phyloP scores from a whole-genome alignment of 208 protist genomes.

The Wallacemonas sp. region DNA sequence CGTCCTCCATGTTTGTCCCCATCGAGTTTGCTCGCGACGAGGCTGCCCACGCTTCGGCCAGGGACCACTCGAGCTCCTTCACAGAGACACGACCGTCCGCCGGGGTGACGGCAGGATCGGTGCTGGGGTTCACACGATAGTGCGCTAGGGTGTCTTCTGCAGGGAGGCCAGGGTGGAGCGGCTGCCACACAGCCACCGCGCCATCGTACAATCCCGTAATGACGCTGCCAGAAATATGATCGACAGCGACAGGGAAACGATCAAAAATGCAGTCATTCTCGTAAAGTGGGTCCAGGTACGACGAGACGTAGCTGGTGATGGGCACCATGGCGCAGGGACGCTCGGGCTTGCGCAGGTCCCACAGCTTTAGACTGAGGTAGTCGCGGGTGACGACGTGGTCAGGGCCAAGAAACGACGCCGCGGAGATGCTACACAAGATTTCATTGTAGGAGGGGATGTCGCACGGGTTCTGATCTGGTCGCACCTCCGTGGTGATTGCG shows the following conservation, averaged over 20 bases:
- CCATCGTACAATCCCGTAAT: slow-evolving; percentile 86
- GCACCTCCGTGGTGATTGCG: slow-evolving; percentile 59
- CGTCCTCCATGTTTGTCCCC: slow-evolving; percentile 1
- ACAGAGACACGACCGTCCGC: slow-evolving; percentile 29
- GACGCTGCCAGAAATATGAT: slow-evolving; percentile 71
- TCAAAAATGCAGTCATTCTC: slow-evolving; percentile 88
- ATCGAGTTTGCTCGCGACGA: background rate
- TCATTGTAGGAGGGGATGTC: slow-evolving; percentile 66
- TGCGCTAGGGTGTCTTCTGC: slow-evolving; percentile 39
- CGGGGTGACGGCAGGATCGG: slow-evolving; percentile 20
- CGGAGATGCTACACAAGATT: slow-evolving; percentile 84
- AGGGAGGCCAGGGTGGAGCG: slow-evolving; percentile 29
- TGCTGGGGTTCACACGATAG: slow-evolving; percentile 64
- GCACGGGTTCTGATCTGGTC: slow-evolving; percentile 50
- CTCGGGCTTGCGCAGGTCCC: slow-evolving; percentile 72
- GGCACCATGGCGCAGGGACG: slow-evolving; percentile 53
- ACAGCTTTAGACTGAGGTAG: slow-evolving; percentile 85
- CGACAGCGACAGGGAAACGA: slow-evolving; percentile 75
- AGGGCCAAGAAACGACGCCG: slow-evolving; percentile 69
- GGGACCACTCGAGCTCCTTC: slow-evolving; percentile 42
- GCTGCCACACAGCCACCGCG: slow-evolving; percentile 85
- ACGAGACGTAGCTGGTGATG: slow-evolving; percentile 71
- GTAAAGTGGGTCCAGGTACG: slow-evolving; percentile 74
- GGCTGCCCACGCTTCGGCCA: slow-evolving; percentile 37
- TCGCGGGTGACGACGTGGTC: slow-evolving; percentile 86